A percentile compares a stretch with the other conserved stretches of the same genome.
phyloP scores from a whole-genome alignment of 2,329 filamentous ascomycete genomes.

The Polychaeton citri region DNA sequence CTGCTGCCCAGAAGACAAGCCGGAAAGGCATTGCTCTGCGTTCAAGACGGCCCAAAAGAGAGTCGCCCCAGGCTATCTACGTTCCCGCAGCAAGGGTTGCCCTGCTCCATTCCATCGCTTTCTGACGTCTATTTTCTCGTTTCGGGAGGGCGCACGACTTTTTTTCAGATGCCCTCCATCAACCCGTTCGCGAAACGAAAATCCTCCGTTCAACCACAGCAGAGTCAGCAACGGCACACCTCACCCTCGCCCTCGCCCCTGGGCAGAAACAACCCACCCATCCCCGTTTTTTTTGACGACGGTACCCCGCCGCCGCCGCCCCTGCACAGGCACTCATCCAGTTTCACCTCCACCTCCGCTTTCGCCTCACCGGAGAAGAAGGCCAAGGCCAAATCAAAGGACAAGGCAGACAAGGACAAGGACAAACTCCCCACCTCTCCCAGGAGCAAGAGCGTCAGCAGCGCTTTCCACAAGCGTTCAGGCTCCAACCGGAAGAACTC shows the following conservation, averaged over 20 bases:
- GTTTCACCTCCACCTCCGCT: background rate
- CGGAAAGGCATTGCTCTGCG: no score
- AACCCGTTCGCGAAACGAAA: background rate
- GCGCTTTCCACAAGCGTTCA: background rate
- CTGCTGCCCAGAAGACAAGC: no score
- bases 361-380: background rate
- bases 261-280: background rate
- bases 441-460: background rate
- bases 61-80: no score
- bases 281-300: background rate
- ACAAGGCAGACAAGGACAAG: background rate
- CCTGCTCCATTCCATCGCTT: no score
- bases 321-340: background rate
- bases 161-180: slow-evolving; percentile 1
- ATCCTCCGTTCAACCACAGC: background rate
- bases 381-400: background rate
- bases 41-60: no score
- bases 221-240: background rate
- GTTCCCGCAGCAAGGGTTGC: no score
- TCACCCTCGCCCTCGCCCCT: no score
- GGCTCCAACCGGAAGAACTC: background rate
- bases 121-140: background rate
- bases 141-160: background rate
- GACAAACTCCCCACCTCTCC: background rate
- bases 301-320: background rate